Conservation (phyloP, 306 rosid species). For the Pachyrhizus erosus region DNA sequence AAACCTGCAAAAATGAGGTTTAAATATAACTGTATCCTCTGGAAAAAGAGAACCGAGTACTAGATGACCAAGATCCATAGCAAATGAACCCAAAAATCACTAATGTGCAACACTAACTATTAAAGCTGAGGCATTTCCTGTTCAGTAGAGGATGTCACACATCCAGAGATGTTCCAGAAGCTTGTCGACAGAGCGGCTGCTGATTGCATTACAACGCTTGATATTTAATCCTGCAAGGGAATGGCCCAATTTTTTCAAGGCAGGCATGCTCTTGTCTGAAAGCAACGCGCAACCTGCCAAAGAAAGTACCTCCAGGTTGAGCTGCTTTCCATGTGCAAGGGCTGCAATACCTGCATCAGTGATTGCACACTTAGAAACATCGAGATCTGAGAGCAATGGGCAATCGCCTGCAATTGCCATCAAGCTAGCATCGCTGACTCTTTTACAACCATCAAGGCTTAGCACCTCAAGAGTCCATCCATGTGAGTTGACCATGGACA, state of each 20-base stretch:
- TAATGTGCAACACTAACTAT: conserved; percentile 48
- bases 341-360: conserved; percentile 73
- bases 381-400: conserved; percentile 69
- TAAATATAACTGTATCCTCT: conserved; percentile 63
- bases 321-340: conserved; percentile 55
- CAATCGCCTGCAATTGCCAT: conserved; percentile 70
- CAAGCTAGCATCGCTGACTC: conserved; percentile 68
- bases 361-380: conserved; percentile 73
- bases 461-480: conserved; percentile 75
- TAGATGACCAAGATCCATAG: conserved; percentile 68
- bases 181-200: conserved; percentile 56
- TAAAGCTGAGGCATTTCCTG: conserved; percentile 43
- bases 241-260: conserved; percentile 65
- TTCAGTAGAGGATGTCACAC: conserved; percentile 82
- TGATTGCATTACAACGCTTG: conserved; percentile 71
- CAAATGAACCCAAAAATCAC: conserved; percentile 87
- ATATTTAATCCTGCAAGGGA: conserved; percentile 82
- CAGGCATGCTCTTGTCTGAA: conserved; percentile 67
- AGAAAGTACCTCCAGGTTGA: conserved; percentile 74
- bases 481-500: conserved; percentile 60
- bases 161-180: conserved; percentile 73
- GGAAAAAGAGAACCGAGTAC: conserved; percentile 70
- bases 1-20: conserved; percentile 72
- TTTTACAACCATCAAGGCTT: conserved; percentile 74
- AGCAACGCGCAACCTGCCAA: conserved; percentile 68